A percentile compares a stretch with the other conserved stretches of the same genome.
Evolutionary conservation across 768 basidiomycete species (phyloP).

Genomic region (Podaxis sp.): DNA sequence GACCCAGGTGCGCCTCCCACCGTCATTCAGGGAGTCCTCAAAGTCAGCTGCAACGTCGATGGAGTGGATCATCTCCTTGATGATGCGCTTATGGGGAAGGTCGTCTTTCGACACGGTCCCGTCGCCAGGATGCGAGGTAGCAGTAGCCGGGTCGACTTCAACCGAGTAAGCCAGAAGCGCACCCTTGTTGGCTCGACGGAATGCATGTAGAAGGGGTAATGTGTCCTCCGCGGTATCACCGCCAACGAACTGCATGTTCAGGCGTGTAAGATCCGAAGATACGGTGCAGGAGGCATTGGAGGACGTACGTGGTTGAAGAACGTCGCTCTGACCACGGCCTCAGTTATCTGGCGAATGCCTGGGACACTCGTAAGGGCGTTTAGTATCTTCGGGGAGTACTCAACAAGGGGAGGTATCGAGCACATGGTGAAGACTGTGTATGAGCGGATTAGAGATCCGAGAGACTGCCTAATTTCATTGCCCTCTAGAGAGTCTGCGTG

Average conservation of each 20-base stretch:
- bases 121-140: conserved; percentile 20
- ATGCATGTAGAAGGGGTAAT: conserved; percentile 57
- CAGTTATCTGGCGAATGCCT: conserved; percentile 63
- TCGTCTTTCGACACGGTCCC: conserved; percentile 21
- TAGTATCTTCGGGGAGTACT: conserved; percentile 70
- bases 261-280: conserved; percentile 5
- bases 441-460: conserved; percentile 45
- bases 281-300: background rate
- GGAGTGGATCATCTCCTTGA: conserved; percentile 73
- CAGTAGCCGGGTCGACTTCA: conserved; percentile 57
- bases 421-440: conserved; percentile 84
- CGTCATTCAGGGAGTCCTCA: conserved; percentile 49
- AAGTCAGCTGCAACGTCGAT: conserved; percentile 83
- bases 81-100: conserved; percentile 57
- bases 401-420: conserved; percentile 75
- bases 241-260: conserved; percentile 70
- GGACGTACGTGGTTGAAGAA: conserved; percentile 79
- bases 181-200: conserved; percentile 73
- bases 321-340: conserved; percentile 70
- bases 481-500: conserved; percentile 9
- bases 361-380: conserved; percentile 49
- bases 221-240: conserved; percentile 77
- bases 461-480: conserved; percentile 11
- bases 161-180: conserved; percentile 82
- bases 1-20: conserved; percentile 71